Evolutionary conservation across 2,329 filamentous ascomycete species (phyloP), one percentile per base, ranked within the genome.

Genomic region (Xylariomycetidae sp.): DNA sequence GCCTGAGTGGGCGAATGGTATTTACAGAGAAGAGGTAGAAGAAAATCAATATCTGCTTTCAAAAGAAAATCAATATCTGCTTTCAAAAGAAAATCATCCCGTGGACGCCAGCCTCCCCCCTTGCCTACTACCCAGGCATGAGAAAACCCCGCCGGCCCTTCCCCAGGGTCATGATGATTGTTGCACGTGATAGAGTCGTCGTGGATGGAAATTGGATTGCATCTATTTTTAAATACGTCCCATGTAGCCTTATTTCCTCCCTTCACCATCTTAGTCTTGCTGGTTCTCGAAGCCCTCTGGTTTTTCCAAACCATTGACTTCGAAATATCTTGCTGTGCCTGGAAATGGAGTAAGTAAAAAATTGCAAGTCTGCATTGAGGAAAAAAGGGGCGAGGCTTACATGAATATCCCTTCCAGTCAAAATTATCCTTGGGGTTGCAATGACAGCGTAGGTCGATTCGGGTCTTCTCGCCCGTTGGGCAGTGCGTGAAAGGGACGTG

Each of bases 371-470:
- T 26, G 22, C 5, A 14, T 5, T 25, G n/a, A 13, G 4, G 13
- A 11, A 16, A 14, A 17, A 13, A 16, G n/a, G 2, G 34, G 14
- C 14, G 15, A 41, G n/a, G n/a, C 86, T 70, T 77, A 94, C 89
- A 97, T 59, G 88, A 95, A 61, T 96, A 97, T 33, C 86, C 85
- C 64, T 95, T 96, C 94, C 94, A 98, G 65, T 98, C 92, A 71
- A 98, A 98, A 70, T 98, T 98, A 40, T 97, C 86, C 54, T 83
- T 82, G 6, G 92, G 90, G 56, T 98, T 88, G 67, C 92, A 98
- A 63, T 89, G 84, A 63, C 92, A 98, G 59, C 86, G 89, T 48
- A 90, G 78, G 47, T 95, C 83, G 35, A 89, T 62, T 45, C 89
- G 80, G 34, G 76, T 79, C 65, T 95, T 75, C 64, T 97, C 88